These are phyloP conservation scores for Alternaria ethzedia DNA, from an alignment of 2,329 filamentous ascomycete species.

Conservation along the genomic window DNA sequence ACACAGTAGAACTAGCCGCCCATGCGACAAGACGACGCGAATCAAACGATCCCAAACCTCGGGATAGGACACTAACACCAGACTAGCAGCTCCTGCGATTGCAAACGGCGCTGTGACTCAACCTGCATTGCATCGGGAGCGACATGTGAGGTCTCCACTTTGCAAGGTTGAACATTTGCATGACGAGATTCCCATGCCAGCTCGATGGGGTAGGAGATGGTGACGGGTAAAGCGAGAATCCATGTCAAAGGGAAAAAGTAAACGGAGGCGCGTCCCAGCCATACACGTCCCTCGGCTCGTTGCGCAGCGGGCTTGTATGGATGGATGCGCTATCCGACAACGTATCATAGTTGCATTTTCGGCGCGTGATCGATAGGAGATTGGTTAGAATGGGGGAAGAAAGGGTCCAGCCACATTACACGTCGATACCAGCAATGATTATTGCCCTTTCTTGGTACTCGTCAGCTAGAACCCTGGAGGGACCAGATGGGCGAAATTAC, in stretches of 20 bases:
- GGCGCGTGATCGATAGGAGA: background rate
- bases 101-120: background rate
- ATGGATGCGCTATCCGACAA: background rate
- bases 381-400: background rate
- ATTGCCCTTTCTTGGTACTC: background rate
- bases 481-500: background rate
- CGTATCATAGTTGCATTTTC: background rate
- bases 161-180: background rate
- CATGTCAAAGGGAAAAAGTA: background rate
- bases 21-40: background rate
- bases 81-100: background rate
- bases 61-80: background rate
- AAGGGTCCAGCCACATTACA: constrained; percentile 9
- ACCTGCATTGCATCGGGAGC: background rate
- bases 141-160: background rate
- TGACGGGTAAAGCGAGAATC: background rate
- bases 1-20: background rate
- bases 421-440: background rate
- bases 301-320: constrained; percentile 5
- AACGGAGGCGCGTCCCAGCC: background rate
- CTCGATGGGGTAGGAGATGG: background rate
- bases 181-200: background rate
- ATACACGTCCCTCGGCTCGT: background rate
- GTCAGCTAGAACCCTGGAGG: background rate
- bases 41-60: background rate